Conservation (phyloP, 1,284 basidiomycete species). For the Malassezia japonica region DNA sequence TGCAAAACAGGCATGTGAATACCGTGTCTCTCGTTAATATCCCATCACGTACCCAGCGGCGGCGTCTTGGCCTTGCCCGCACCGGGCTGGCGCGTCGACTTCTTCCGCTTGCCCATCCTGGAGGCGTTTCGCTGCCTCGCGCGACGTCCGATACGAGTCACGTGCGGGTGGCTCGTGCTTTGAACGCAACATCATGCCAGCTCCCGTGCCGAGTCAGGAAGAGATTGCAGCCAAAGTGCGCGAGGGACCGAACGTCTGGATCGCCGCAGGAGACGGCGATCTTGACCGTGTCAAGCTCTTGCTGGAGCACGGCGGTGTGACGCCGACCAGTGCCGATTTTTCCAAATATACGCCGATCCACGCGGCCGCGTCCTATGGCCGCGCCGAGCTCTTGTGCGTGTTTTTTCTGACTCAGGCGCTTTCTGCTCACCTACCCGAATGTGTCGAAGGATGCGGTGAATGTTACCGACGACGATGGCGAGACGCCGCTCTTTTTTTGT, state of each 20-base stretch:
- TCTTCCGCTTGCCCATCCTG: slow-evolving; percentile 42
- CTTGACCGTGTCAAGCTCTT: slow-evolving; percentile 32
- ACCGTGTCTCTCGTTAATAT: slow-evolving; percentile 39
- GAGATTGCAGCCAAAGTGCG: not conserved
- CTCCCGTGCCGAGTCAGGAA: not conserved
- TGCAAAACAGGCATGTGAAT: slow-evolving; percentile 63
- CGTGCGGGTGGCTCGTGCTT: slow-evolving; percentile 3
- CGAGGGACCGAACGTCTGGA: slow-evolving; percentile 39
- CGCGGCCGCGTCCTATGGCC: slow-evolving; percentile 43
- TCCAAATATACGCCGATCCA: slow-evolving; percentile 44
- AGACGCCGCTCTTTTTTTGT: slow-evolving; percentile 45
- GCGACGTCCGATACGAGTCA: not conserved
- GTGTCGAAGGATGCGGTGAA: slow-evolving; percentile 22
- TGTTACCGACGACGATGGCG: slow-evolving; percentile 35
- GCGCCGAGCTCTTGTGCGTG: slow-evolving; percentile 27
- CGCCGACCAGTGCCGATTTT: slow-evolving; percentile 29
- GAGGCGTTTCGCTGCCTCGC: not conserved
- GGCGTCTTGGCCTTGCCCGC: slow-evolving; percentile 26
- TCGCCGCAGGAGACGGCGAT: slow-evolving; percentile 44
- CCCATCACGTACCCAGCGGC: slow-evolving; percentile 28
- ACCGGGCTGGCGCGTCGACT: slow-evolving; percentile 29
- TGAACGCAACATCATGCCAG: not conserved
- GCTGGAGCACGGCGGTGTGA: slow-evolving; percentile 28
- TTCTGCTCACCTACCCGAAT: slow-evolving; percentile 28
- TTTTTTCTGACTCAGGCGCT: slow-evolving; percentile 13